Conservation (phyloP, 2,329 filamentous ascomycete genomes). For the Xylaria sp. region DNA sequence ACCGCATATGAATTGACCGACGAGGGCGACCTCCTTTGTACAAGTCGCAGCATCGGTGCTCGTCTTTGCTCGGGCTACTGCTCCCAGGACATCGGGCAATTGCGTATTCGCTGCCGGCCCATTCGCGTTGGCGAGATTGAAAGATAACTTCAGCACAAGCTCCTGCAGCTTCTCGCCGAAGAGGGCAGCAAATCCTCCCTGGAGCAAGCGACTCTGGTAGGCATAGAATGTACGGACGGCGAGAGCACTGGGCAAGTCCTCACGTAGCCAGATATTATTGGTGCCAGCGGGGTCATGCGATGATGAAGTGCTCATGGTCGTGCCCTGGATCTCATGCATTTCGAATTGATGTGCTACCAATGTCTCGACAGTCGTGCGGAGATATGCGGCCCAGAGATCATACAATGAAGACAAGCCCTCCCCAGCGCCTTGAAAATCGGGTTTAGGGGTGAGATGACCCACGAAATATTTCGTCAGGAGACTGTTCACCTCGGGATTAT, state of each 20-base stretch:
- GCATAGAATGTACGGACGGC: constrained; percentile 56
- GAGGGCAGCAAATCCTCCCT: constrained; percentile 52
- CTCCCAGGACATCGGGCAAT: constrained; percentile 50
- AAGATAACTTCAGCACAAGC: constrained; percentile 55
- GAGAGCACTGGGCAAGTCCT: constrained; percentile 49
- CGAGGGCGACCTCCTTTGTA: constrained; percentile 51
- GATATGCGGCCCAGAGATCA: constrained; percentile 54
- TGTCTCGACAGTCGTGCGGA: constrained; percentile 52
- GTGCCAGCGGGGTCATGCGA: constrained; percentile 41
- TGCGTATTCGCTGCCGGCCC: constrained; percentile 38
- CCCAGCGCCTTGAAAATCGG: constrained; percentile 46
- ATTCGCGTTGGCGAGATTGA: constrained; percentile 48
- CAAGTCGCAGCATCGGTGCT: constrained; percentile 49
- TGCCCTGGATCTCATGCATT: constrained; percentile 52
- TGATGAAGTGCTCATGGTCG: constrained; percentile 38
- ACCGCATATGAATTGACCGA: constrained; percentile 54
- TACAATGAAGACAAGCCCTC: constrained; percentile 50
- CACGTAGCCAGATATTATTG: constrained; percentile 32
- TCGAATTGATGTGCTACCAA: constrained; percentile 57
- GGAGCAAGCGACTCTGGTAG: constrained; percentile 54
- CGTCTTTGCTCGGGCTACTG: constrained; percentile 46
- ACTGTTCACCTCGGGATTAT: constrained; percentile 56
- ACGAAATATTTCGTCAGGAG: constrained; percentile 58
- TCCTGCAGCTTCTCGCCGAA: constrained; percentile 57
- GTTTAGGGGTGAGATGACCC: constrained; percentile 53